Evolutionary conservation across 352 stramenopile genomes (phyloP).

Genomic region (Phytophthora crassamura): DNA sequence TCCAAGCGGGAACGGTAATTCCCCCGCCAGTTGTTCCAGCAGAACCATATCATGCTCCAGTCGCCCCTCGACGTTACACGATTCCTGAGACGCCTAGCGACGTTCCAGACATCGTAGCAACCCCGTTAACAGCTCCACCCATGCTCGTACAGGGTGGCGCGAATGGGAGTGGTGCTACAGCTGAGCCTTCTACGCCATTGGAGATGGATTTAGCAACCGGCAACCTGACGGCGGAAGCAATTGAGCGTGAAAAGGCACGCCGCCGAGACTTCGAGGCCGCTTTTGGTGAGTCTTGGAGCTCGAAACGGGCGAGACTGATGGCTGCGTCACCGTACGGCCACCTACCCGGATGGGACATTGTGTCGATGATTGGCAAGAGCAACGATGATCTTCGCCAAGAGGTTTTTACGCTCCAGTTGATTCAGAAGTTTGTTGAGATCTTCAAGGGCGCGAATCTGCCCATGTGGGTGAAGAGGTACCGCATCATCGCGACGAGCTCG

Average conservation of each 20-base stretch:
- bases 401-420: constrained; percentile 98
- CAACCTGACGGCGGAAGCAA: constrained; percentile 73
- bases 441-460: constrained; percentile 95
- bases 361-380: constrained; percentile 98
- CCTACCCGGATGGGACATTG: constrained; percentile 93
- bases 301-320: constrained; percentile 92
- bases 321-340: constrained; percentile 89
- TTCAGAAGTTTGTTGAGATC: constrained; percentile 97
- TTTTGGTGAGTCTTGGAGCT: constrained; percentile 97
- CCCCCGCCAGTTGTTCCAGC: constrained; percentile 7
- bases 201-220: constrained; percentile 67
- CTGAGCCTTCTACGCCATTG: constrained; percentile 35
- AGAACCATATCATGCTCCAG: constrained; percentile 28
- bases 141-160: constrained; percentile 31
- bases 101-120: constrained; percentile 58
- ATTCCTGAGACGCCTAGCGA: constrained; percentile 79
- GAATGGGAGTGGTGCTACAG: constrained; percentile 6
- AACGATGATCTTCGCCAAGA: constrained; percentile 99
- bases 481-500: constrained; percentile 96
- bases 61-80: constrained; percentile 24
- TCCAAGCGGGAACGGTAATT: constrained; percentile 14
- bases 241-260: constrained; percentile 84
- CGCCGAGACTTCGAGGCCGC: constrained; percentile 82
- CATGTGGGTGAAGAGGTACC: constrained; percentile 96
- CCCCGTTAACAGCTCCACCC: constrained; percentile 48